Base-by-base conservation (phyloP, 768 basidiomycete species). In the Trichaptum fuscoviolaceum region DNA sequence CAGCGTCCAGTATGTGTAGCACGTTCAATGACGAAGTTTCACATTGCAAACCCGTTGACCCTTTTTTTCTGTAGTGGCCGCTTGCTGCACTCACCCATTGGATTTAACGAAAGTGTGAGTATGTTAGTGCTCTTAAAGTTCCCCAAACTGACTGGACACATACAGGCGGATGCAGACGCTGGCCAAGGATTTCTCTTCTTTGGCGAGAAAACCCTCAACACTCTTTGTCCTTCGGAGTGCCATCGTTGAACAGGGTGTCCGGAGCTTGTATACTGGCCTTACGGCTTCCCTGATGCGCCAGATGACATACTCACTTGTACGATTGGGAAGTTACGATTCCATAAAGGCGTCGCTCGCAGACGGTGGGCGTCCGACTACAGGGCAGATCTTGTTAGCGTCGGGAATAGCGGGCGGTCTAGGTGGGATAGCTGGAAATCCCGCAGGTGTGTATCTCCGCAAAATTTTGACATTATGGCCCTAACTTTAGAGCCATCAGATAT, bases 291-390 rank as follows among this genome's bases (percentile, higher is more conserved):
- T 94, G 25, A 81, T 95, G 75, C 85, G 94, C 63, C 94, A 96
- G 77, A 94, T 95, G 93, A 88, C 92, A 10, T 96, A 96, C 72
- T 92, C 92, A 0, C 85, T 95, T 60, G 91, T 93, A 64, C 87
- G 94, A 35, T 78, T 95, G 34, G 93, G 93, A 25, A 85, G 81
- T 24, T 95, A 95, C 72, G 94, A 96, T 72, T 85, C 87, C 63
- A 81, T 91, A 73, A 93, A 93, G 72, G 76, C 78, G 23, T 77
- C 77, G 17, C 73, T 92, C 62, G 82, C 85, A 15, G 73, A 75
- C 68, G 75, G 81, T 35, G 82, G 85, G 2, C 80, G 78, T 12
- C 81, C 87, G n/a, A 85, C 85, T 7, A 77, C 85, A 0, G 70
- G 77, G n/a, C 78, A 81, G 34, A 80, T 92, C 27, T 79, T 92